Evolutionary conservation across 2,329 filamentous ascomycete species (phyloP), one percentile per base, ranked within the genome.

Genomic region (Chrysosphaeria jannelii): DNA sequence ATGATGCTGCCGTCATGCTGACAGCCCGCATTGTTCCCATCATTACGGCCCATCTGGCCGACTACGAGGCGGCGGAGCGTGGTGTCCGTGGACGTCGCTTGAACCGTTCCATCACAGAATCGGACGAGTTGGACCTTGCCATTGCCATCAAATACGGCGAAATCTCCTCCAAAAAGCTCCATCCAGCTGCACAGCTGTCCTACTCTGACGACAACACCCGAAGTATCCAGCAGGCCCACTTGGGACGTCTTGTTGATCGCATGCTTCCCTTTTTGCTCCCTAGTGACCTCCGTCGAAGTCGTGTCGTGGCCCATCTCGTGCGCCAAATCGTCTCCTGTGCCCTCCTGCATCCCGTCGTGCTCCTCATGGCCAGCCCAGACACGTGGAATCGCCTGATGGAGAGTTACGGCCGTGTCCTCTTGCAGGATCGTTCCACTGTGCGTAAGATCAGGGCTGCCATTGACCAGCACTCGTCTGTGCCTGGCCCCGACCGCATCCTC

Each of bases 381-480:
- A 89, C 71, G 6, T 97, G 81, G 81, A 93, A 97, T 36, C 79
- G 91, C 41, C 45, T 90, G 28, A 76, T 93, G 55, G 81, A 93
- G 43, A 79, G 68, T 26, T 76, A 68, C 43, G 71, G 78, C 10
- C 66, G 74, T 23, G 69, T 70, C 13, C 69, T 89, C 49, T 53
- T 97, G 20, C 85, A 93, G 42, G 88, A 97, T 40, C 64, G 88
- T 18, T 93, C 89, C 31, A 91, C 79, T 0, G 81, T 97, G 19
- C 67, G 74, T 27, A 89, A 78, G 41, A 57, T 97, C 25, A 66
- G 85, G 26, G 81, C 78, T 19, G 85, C 81, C 6, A 50, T 97
- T 23, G 85, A 97, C 42, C 66, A 93, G 40, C 85, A 97, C 49
- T 68, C 75, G n/a, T 57, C 60, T 4, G 68, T 70, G 1, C n/a